These are phyloP conservation scores for Puccinia horiana DNA, from an alignment of 1,284 basidiomycete species.

Conservation along the genomic window DNA sequence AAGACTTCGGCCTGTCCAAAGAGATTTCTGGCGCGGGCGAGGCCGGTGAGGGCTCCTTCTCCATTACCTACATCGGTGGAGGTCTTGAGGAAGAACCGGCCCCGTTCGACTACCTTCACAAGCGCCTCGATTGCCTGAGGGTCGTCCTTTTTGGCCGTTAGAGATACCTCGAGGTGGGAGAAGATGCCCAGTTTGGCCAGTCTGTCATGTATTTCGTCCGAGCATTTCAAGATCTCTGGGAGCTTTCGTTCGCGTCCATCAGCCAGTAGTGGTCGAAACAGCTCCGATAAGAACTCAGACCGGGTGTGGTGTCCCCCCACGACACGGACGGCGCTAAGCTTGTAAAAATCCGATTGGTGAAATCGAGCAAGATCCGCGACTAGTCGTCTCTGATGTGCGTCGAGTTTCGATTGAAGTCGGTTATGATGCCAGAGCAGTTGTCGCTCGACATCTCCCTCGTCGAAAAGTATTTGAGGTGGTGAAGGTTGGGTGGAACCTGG, in stretches of 20 bases:
- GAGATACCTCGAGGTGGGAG: conserved; percentile 68
- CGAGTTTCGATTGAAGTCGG: conserved; percentile 26
- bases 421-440: conserved; percentile 44
- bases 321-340: conserved; percentile 73
- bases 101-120: conserved; percentile 73
- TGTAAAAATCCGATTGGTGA: conserved; percentile 51
- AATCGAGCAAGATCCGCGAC: conserved; percentile 17
- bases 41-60: conserved; percentile 84
- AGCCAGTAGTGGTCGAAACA: conserved; percentile 71
- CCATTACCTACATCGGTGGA: conserved; percentile 91
- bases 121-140: conserved; percentile 81
- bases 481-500: not conserved
- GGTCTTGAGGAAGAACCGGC: conserved; percentile 77
- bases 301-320: conserved; percentile 75
- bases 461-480: conserved; percentile 37
- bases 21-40: conserved; percentile 77
- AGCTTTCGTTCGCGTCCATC: conserved; percentile 60
- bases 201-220: conserved; percentile 68
- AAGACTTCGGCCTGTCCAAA: conserved; percentile 89
- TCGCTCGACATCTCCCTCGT: conserved; percentile 45
- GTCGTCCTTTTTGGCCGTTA: conserved; percentile 70
- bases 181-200: conserved; percentile 75
- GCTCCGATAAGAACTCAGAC: conserved; percentile 72
- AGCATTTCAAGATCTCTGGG: conserved; percentile 69
- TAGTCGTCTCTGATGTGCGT: conserved; percentile 34